A percentile compares a stretch with the other conserved stretches of the same genome.
These are phyloP conservation scores for Lachnellula subtilissima DNA, from an alignment of 2,329 filamentous ascomycete genomes.

Conservation along the genomic window DNA sequence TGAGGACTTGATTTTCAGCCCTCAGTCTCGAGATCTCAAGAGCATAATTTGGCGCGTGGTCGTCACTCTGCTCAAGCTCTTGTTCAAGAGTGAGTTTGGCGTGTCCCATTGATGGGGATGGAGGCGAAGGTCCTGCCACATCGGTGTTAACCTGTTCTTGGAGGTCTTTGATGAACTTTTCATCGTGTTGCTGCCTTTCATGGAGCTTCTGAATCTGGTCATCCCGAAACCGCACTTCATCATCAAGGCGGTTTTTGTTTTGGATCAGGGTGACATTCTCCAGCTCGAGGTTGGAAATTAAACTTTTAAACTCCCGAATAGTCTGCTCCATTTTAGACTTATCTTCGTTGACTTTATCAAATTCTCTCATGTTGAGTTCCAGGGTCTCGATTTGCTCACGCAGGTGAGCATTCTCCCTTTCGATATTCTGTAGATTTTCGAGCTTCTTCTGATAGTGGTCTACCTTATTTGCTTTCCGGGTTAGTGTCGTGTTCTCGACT, in stretches of 20 bases:
- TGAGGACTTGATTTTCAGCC: constrained; percentile 56
- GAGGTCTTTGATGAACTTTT: constrained; percentile 45
- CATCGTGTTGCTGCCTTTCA: constrained; percentile 40
- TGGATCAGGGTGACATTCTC: constrained; percentile 33
- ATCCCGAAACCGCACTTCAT: constrained; percentile 34
- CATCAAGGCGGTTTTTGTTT: constrained; percentile 43
- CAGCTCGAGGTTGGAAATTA: constrained; percentile 27
- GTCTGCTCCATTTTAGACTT: constrained; percentile 32
- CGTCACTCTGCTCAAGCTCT: constrained; percentile 44
- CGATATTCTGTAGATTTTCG: constrained; percentile 50
- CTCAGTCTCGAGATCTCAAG: constrained; percentile 54
- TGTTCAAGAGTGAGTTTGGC: constrained; percentile 49
- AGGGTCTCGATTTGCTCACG: constrained; percentile 51
- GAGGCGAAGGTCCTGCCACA: constrained; percentile 12
- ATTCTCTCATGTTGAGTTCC: constrained; percentile 41
- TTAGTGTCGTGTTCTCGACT: constrained; percentile 52
- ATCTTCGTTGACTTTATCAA: constrained; percentile 26
- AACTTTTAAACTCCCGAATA: constrained; percentile 36
- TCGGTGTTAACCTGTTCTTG: constrained; percentile 45
- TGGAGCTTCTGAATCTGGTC: constrained; percentile 30
- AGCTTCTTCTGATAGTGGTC: constrained; percentile 61
- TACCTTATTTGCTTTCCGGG: constrained; percentile 58
- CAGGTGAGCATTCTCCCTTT: constrained; percentile 51
- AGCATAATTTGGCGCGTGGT: constrained; percentile 40
- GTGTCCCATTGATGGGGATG: constrained; percentile 13